These are phyloP conservation scores for Gorgonomyces haynaldii DNA, from an alignment of 192 early-diverging fungal genomes.

Conservation along the genomic window DNA sequence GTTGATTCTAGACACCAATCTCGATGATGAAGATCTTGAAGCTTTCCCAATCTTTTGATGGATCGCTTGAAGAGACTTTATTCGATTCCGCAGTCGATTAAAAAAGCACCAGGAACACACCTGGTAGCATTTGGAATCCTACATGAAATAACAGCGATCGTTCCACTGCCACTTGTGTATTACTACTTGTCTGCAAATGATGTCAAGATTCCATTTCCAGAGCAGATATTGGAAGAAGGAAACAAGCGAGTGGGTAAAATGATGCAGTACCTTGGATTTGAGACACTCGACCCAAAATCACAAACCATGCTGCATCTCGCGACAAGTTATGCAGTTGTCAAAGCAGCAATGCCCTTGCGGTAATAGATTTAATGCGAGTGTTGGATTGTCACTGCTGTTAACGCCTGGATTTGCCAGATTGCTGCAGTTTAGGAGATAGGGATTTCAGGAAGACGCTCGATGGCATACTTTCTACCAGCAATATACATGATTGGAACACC, in stretches of 20 bases:
- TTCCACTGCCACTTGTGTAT: conserved; percentile 67
- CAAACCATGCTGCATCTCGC: conserved; percentile 61
- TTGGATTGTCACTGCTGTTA: not conserved
- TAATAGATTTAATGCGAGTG: conserved; percentile 21
- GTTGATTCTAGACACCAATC: too few species aligned
- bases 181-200: conserved; percentile 42
- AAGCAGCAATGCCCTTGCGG: conserved; percentile 59
- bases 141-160: conserved; percentile 80
- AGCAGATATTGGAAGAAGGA: conserved; percentile 40
- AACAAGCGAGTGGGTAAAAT: conserved; percentile 33
- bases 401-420: not conserved
- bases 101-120: conserved; percentile 24
- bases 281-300: conserved; percentile 27
- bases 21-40: too few species aligned
- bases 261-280: conserved; percentile 44
- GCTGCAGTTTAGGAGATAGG: not conserved
- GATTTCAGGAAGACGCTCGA: conserved; percentile 85
- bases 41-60: too few species aligned
- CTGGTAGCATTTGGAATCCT: conserved; percentile 61
- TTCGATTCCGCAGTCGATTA: not conserved
- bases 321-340: conserved; percentile 71
- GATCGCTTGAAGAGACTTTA: not conserved
- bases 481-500: conserved; percentile 98
- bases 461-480: conserved; percentile 74
- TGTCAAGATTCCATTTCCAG: conserved; percentile 54